Conservation (phyloP, 805 yeast species). For the Candida khao-thaluensis region DNA sequence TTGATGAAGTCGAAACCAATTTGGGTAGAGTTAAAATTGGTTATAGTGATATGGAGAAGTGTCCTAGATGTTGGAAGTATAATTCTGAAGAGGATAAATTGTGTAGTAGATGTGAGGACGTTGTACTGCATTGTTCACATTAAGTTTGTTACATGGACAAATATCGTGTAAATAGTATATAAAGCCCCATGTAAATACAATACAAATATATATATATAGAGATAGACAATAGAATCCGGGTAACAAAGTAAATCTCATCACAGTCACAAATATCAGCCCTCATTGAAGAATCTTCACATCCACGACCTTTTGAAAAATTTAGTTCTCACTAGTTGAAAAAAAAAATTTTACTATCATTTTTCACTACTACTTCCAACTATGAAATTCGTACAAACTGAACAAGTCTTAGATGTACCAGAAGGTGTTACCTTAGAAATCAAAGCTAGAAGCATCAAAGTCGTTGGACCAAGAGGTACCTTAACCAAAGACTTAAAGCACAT, state of each 20-base stretch:
- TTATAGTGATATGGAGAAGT: constrained; percentile 54
- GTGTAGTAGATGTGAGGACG: constrained; percentile 64
- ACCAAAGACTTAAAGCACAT: constrained; percentile 90
- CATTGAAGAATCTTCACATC: background rate
- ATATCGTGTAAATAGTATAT: background rate
- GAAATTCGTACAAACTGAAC: constrained; percentile 90
- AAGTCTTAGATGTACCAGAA: constrained; percentile 81
- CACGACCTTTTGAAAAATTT: constrained; percentile 7
- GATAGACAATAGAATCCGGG: constrained; percentile 1
- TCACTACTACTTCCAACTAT: constrained; percentile 25
- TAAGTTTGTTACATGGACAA: background rate
- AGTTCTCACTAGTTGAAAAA: background rate
- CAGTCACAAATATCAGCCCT: constrained; percentile 3
- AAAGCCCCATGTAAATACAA: no score
- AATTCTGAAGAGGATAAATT: constrained; percentile 53
- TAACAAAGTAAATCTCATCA: background rate
- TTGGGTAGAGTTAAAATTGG: constrained; percentile 29
- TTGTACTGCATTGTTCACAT: constrained; percentile 18
- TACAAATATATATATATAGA: no score
- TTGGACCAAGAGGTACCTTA: constrained; percentile 97
- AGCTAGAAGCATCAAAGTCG: constrained; percentile 85
- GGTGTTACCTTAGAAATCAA: constrained; percentile 90
- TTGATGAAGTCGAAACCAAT: constrained; percentile 19
- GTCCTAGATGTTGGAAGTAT: constrained; percentile 95
- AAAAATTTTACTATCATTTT: constrained; percentile 4